Evolutionary conservation across 2,329 filamentous ascomycete genomes (phyloP), one percentile per base, ranked within the genome.

Genomic region (Monilinia vaccinii-corymbosi): DNA sequence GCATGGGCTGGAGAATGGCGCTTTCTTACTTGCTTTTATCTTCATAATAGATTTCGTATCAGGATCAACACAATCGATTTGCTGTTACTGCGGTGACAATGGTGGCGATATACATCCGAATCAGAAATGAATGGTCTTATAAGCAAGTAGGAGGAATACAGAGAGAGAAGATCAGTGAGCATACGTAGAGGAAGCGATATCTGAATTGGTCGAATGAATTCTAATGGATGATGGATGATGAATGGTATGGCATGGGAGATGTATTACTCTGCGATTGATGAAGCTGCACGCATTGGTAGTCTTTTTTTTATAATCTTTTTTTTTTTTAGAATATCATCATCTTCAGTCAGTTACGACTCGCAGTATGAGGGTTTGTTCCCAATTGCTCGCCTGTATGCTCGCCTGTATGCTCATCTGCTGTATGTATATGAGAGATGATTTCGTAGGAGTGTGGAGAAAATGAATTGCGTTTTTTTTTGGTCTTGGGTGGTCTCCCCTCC

Each of bases 1-100:
- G 46, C 60, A 64, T 63, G 55, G 57, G 34, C 55, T 63, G 66
- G 66, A 63, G 62, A 62, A 68, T 64, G 67, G 69, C 68, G 68
- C 68, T 50, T 58, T 47, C 57, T 60, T 55, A 47, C 44, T 60
- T 60, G 25, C 23, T 55, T 47, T 45, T 31, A 18, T 58, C 46
- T 56, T 36, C 7, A 21, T 23, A 14, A 23, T 34, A 36, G 38
- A 47, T 31, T 56, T 36, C 49, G 16, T 45, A 23, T 47, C n/a
- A 25, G 31, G 21, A 14, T 56, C n/a, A 1, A 13, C 42, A 13
- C 23, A 45, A 13, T 25, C 23, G 14, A 14, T 25, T 21, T 25
- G 42, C 21, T 44, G 50, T 53, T 53, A 21, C 51, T 44, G 25
- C 7, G 28, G 44, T 32, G 13, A n/a, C 50, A 42, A 21, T 44